These are phyloP conservation scores for Porpolomopsis calyptriformis DNA, from an alignment of 768 basidiomycete species.

Conservation along the genomic window DNA sequence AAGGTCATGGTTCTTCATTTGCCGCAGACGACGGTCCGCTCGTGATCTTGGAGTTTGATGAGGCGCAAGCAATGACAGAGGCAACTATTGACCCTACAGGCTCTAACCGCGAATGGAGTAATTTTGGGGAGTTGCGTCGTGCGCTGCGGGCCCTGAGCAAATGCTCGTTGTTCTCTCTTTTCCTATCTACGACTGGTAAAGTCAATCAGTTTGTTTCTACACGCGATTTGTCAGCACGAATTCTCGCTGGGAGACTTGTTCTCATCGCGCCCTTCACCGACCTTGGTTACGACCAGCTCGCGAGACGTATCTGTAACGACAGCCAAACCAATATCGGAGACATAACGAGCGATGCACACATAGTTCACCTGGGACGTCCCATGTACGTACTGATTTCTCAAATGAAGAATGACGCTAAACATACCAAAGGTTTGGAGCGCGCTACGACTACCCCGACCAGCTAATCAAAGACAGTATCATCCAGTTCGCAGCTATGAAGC, in stretches of 20 bases:
- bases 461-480: not conserved
- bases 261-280: constrained; percentile 2
- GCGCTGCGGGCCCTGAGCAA: not conserved
- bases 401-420: not conserved
- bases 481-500: constrained; percentile 4
- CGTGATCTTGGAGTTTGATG: constrained; percentile 2
- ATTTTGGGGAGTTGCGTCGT: constrained; percentile 5
- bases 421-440: not conserved
- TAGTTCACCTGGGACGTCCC: constrained; percentile 2
- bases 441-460: not conserved
- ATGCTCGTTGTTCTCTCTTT: constrained; percentile 5
- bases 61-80: constrained; percentile 2
- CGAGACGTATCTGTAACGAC: not conserved
- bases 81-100: not conserved
- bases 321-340: not conserved
- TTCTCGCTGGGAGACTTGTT: not conserved
- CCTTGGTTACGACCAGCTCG: constrained; percentile 4
- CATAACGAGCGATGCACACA: not conserved
- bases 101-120: not conserved
- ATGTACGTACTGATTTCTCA: constrained; percentile 5
- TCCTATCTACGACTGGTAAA: constrained; percentile 7
- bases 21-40: not conserved
- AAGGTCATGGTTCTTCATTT: not conserved
- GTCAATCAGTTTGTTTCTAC: constrained; percentile 3
- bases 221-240: not conserved